Evolutionary conservation across 2,329 filamentous ascomycete genomes (phyloP), one percentile per base, ranked within the genome.

Genomic region (Diaporthe australafricana): DNA sequence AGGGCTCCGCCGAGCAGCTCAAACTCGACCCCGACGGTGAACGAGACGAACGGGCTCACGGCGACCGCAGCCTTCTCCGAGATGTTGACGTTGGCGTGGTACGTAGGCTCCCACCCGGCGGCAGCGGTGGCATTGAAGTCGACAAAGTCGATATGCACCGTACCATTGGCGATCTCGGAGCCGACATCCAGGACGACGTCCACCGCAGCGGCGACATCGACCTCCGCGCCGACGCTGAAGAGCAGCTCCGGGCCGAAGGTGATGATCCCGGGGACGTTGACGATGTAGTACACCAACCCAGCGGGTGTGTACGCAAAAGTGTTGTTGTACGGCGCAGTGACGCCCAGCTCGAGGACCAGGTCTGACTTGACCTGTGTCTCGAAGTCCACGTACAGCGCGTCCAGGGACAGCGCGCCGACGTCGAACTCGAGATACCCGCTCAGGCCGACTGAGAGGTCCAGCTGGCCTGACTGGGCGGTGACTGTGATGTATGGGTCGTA

Each of bases 341-440:
- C 77, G 20, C 80, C 77, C 47, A 81, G 78, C 40, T 78, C 79
- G 30, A 86, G 66, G 22, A 75, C 80, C 3, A 86, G 73, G 42
- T 81, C 78, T 2, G 82, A 80, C 20, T 77, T 78, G 67, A 85
- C 78, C 27, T 76, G 75, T 27, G 83, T 78, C 67, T 84, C 82
- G 72, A 86, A 79, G 72, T 86, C 83, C 55, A 86, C 83, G 75
- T 81, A 82, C 6, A 86, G 78, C 32, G 78, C 75, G 53, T 83
- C 75, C 6, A 83, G 75, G 50, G 78, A 76, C 50, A 77, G 77
- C n/a, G 73, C 72, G 57, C 78, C 76, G 73, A 84, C 81, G 73
- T 80, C 81, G 76, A 83, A 85, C 62, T 79, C 77, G n/a, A 86
- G 78, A 71, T 81, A 80, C 42, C 84, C 84, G 1, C 83, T 84